Evolutionary conservation across 2,329 filamentous ascomycete genomes (phyloP), one percentile per base, ranked within the genome.

Genomic region (Ophiostoma sp.): DNA sequence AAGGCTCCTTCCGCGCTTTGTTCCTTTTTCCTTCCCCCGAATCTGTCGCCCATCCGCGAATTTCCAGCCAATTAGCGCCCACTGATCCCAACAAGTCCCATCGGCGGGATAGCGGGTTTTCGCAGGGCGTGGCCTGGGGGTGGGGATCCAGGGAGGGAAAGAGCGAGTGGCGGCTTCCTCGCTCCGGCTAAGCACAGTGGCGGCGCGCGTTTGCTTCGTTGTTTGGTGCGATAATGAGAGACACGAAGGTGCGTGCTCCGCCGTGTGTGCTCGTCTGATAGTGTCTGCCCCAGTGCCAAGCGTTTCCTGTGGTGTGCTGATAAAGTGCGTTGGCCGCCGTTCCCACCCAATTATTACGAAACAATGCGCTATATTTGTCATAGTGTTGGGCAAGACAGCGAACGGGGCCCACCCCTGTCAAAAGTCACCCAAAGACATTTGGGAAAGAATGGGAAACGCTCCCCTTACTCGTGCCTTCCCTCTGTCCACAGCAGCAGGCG

Each of bases 321-420:
- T 68, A 68, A 68, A 68, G 64, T 68, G 64, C 28, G 42, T 22
- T 68, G 42, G 61, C 31, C 33, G 61, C 61, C 61, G 22, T 52
- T 63, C 45, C 42, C 45, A 64, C 57, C 59, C 52, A 61, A 55
- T 59, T 72, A 61, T 45, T 59, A 31, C 61, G 50, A n/a, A 59
- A 42, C 36, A 69, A 52, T 63, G 55, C 71, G 64, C 64, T 70
- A 69, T 70, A 73, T 73, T 73, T 73, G 66, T 73, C 66, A 73
- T 73, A 61, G 31, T 72, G 63, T 69, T 72, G 61, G 70, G 48
- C 59, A 33, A 64, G 36, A 42, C 22, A 22, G 25, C 52, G 33
- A 45, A 59, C 33, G 7, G 28, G 66, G 31, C 48, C 66, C 66
- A 69, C 48, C 66, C 66, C 66, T 69, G 66, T 69, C 45, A 64